Conservation (phyloP, 1,139 yeast genomes). For the Saccharomycopsis hybrid region DNA sequence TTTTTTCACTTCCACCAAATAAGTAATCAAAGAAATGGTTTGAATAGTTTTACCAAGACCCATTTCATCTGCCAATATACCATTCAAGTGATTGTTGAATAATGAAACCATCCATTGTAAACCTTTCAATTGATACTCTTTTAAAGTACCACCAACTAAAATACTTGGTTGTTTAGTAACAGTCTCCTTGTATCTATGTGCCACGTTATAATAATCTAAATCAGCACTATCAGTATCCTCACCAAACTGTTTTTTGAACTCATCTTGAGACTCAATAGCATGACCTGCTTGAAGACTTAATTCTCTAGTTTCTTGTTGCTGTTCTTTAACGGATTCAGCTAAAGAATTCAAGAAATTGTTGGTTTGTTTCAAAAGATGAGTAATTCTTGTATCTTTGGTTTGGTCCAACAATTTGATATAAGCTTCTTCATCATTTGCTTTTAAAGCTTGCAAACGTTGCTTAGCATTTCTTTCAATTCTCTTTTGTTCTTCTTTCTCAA, state of each 20-base stretch:
- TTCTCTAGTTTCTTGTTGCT: slow-evolving; percentile 55
- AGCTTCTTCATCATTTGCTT: slow-evolving; percentile 80
- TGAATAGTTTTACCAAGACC: slow-evolving; percentile 86
- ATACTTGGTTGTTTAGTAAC: slow-evolving; percentile 59
- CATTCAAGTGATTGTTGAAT: slow-evolving; percentile 70
- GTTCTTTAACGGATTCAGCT: slow-evolving; percentile 71
- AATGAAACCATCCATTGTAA: slow-evolving; percentile 85
- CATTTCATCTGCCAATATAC: slow-evolving; percentile 85
- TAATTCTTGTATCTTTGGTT: slow-evolving; percentile 77
- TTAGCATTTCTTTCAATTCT: slow-evolving; percentile 71
- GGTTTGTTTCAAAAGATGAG: slow-evolving; percentile 72
- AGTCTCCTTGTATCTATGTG: slow-evolving; percentile 65
- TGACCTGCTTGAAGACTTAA: slow-evolving; percentile 29
- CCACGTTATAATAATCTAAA: slow-evolving; percentile 73
- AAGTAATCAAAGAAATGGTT: slow-evolving; percentile 69
- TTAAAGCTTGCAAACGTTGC: slow-evolving; percentile 80
- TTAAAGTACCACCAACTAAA: slow-evolving; percentile 79
- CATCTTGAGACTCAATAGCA: slow-evolving; percentile 29
- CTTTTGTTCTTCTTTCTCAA: slow-evolving; percentile 70
- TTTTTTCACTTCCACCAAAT: slow-evolving; percentile 62
- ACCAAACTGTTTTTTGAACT: slow-evolving; percentile 29
- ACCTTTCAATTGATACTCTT: slow-evolving; percentile 82
- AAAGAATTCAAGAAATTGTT: slow-evolving; percentile 69
- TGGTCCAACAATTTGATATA: slow-evolving; percentile 74
- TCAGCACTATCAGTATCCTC: slow-evolving; percentile 52